Evolutionary conservation across 2,329 filamentous ascomycete species (phyloP), one percentile per base, ranked within the genome.

Genomic region (Iodosphaeria phyllophila): DNA sequence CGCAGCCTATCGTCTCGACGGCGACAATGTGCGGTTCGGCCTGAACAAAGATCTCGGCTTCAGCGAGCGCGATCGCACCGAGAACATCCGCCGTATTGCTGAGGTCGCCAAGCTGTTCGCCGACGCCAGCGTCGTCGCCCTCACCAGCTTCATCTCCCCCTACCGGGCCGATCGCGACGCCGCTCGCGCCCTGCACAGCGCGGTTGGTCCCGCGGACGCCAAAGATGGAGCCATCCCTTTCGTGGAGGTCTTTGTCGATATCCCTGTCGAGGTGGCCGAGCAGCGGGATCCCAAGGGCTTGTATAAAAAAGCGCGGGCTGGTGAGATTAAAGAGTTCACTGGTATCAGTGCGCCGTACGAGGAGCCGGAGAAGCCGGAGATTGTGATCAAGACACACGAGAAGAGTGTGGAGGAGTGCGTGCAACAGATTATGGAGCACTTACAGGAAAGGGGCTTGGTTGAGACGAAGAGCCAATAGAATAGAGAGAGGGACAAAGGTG

Each of bases 31-130:
- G 37, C 86, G 89, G 32, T 93, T 95, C 58, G 89, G 89, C 10
- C 65, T 98, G 38, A 98, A 95, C 70, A 92, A 91, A 56, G 86
- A 95, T 58, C 67, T 98, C 8, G 86, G 86, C 10, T 98, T 95
- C 61, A 77, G 71, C 35, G 86, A 92, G 47, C 70, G 72, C 46
- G 84, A 93, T 59, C 73, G 89, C 40, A 91, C 86, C 48, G 89
- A 98, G 64, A 98, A 98, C 59, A 98, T 98, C 47, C 73, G 89
- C 32, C 74, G 89, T 35, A 93, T 98, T 43, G 82, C 79, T 27
- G 86, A 98, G 63, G 84, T 95, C 20, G 83, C 89, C 32, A 92
- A 92, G 55, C 71, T 98, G 35, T 98, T 98, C 53, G 84, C 89
- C 33, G 89, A 98, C 57, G 71, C 71, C 26, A 72, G 78, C 34